These are phyloP conservation scores for Xylaria flabelliformis DNA, from an alignment of 495 filamentous ascomycete species.

Conservation along the genomic window DNA sequence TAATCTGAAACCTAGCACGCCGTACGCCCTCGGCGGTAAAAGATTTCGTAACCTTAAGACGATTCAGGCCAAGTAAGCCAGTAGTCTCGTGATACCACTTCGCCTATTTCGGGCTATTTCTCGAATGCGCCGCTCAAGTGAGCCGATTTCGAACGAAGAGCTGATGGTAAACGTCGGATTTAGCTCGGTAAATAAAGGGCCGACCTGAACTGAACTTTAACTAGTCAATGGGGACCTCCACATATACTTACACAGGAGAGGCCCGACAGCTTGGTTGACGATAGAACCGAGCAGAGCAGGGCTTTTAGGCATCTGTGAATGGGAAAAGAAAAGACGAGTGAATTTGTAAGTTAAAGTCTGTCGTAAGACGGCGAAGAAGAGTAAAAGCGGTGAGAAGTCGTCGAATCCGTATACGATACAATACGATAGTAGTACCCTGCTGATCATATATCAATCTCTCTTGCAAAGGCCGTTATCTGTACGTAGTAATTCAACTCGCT, in stretches of 20 bases:
- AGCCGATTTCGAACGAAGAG: background rate
- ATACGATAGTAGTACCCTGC: too few relatives aligned
- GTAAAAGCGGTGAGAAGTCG: background rate
- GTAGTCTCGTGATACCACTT: background rate
- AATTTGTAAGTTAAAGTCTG: background rate
- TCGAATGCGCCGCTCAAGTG: background rate
- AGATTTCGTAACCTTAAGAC: background rate
- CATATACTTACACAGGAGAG: background rate
- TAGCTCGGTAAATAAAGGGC: too few relatives aligned
- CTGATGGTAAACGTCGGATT: background rate
- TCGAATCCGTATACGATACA: too few relatives aligned
- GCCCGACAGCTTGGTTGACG: background rate
- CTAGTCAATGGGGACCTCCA: background rate
- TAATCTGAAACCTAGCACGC: background rate
- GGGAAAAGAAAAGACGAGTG: background rate
- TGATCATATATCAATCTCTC: too few relatives aligned
- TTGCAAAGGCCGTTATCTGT: too few relatives aligned
- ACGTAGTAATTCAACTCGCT: too few relatives aligned
- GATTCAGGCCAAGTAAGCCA: background rate
- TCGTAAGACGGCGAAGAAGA: background rate
- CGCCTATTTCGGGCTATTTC: background rate
- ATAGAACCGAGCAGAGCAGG: background rate
- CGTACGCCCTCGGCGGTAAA: background rate
- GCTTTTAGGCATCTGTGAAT: background rate
- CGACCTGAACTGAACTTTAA: background rate